Evolutionary conservation across 139 green algal genomes (phyloP), one percentile per base, ranked within the genome.

Genomic region (Haematococcus sp.): DNA sequence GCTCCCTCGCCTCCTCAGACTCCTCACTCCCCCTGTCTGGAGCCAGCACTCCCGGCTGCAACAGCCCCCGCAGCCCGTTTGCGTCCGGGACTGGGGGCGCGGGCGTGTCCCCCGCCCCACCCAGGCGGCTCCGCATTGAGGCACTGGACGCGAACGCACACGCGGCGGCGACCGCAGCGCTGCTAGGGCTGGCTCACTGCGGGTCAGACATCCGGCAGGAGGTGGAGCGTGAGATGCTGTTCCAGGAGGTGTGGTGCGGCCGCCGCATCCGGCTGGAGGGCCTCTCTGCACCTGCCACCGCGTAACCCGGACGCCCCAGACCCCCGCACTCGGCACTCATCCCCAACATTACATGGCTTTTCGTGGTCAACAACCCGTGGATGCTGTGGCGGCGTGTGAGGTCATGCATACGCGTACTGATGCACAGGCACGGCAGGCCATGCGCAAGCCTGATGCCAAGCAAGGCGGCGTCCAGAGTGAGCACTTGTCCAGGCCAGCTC

Each of bases 241-340:
- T 91, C 83, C 81, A 87, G 59, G 66, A 83, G 81, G 91, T 83
- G 40, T 84, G 68, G 23, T 68, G 70, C 1, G 35, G 56, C 22
- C 75, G 46, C 2, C 63, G 35, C 68, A 84, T 83, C 56, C 80
- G 85, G 64, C 85, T 83, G 23, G 58, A 28, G 15, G 58, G n/a
- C 17, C 58, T 65, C 2, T 40, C 58, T 22, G 58, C 58, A 65
- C 58, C 58, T 35, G 58, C 58, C 23, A 65, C 30, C 23, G 28
- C 58, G 33, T 65, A n/a, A 65, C 23, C 54, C 4, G 22, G 15
- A 11, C 40, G n/a, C n/a, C n/a, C n/a, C n/a, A n/a, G n/a, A n/a
- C n/a, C n/a, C n/a, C n/a, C n/a, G n/a, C n/a, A n/a, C n/a, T n/a
- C n/a, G n/a, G n/a, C n/a, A n/a, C n/a, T n/a, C n/a, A n/a, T n/a